These are phyloP conservation scores for Irpex sp. DNA, from an alignment of 1,284 basidiomycete species.

Conservation along the genomic window DNA sequence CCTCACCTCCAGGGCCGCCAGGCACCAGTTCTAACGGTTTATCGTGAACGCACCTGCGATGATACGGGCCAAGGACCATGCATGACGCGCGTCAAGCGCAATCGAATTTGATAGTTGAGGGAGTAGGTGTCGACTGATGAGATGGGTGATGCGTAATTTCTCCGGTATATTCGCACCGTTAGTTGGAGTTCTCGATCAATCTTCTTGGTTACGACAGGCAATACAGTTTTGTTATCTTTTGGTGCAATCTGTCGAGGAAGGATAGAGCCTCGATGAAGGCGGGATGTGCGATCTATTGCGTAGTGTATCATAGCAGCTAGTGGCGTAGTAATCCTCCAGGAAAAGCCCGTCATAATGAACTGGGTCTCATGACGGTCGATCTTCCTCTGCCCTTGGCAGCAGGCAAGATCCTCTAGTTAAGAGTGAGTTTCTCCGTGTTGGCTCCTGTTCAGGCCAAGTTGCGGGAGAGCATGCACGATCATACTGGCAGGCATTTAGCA, in stretches of 20 bases:
- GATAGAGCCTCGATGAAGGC: background rate
- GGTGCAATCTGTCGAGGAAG: background rate
- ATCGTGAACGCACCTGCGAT: background rate
- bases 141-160: constrained; percentile 6
- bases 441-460: background rate
- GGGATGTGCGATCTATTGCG: background rate
- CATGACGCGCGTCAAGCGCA: too few relatives aligned
- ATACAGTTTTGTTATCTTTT: background rate
- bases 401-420: background rate
- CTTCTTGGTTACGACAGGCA: background rate
- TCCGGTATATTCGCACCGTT: background rate
- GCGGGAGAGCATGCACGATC: background rate
- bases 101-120: too few relatives aligned
- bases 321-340: constrained; percentile 1
- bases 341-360: background rate
- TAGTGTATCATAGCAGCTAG: background rate
- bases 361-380: background rate
- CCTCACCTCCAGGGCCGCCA: background rate
- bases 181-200: background rate
- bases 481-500: too few relatives aligned
- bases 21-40: constrained; percentile 5
- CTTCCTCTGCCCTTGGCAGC: background rate
- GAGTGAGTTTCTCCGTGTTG: background rate
- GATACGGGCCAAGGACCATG: too few relatives aligned
- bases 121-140: background rate